Percentiles rank a stretch among this genome's conserved stretches.
These are phyloP conservation scores for Starmerella kuoi DNA, from an alignment of 805 yeast genomes.

Conservation along the genomic window DNA sequence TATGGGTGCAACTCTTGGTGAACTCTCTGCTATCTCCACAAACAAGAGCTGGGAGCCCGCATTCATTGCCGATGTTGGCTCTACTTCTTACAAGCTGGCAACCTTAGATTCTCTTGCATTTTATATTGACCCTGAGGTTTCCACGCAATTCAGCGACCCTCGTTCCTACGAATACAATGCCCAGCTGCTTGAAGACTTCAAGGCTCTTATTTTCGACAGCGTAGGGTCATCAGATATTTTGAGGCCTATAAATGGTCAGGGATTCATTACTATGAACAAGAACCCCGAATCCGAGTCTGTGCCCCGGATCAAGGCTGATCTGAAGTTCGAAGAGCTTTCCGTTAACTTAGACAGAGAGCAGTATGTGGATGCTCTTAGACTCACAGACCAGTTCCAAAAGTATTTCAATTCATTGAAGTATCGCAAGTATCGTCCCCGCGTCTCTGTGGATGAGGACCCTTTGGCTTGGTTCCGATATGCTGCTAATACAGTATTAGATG, in stretches of 20 bases:
- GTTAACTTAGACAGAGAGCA: constrained; percentile 73
- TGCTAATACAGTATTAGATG: constrained; percentile 59
- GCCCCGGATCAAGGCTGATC: constrained; percentile 52
- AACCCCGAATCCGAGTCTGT: constrained; percentile 36
- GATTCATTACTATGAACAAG: constrained; percentile 71
- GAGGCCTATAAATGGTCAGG: constrained; percentile 81
- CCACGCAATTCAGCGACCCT: constrained; percentile 23
- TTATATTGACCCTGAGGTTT: constrained; percentile 50
- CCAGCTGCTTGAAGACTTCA: constrained; percentile 32
- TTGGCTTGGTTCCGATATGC: constrained; percentile 73
- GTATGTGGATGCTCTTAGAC: constrained; percentile 67
- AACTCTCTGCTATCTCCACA: constrained; percentile 83
- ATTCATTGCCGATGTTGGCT: constrained; percentile 59
- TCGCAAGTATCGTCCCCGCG: constrained; percentile 54
- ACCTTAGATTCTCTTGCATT: constrained; percentile 61
- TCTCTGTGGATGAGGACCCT: constrained; percentile 47
- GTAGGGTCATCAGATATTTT: constrained; percentile 36
- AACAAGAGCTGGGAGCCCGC: constrained; percentile 75
- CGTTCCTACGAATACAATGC: constrained; percentile 26
- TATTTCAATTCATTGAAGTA: constrained; percentile 64
- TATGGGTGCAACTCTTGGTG: constrained; percentile 69
- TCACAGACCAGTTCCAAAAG: constrained; percentile 72
- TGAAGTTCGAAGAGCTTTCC: constrained; percentile 82
- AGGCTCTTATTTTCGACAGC: constrained; percentile 21
- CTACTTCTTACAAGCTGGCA: constrained; percentile 61